Base-by-base conservation (phyloP, 2,329 filamentous ascomycete species). In the Chrysoporthe cubensis region DNA sequence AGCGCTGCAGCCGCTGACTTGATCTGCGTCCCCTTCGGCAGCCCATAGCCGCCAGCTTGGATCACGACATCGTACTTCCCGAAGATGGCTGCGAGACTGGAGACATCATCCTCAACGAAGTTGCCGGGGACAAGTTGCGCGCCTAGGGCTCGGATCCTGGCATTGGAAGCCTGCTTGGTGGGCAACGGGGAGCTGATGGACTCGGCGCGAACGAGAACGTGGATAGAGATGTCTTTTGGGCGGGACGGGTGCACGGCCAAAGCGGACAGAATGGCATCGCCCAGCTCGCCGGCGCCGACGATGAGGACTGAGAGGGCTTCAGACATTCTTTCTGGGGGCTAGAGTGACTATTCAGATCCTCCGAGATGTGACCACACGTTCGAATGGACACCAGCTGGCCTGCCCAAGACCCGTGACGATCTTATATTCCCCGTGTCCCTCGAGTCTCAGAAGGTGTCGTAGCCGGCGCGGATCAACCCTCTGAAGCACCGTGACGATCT, bases 221-320 rank as follows among this genome's bases (percentile, higher is more conserved):
- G 80, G 21, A 90, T 74, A n/a, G 75, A 75, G 8, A 75, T 76
- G 18, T 70, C 66, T n/a, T 72, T 42, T 5, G 66, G 46, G 32
- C 78, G 78, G 48, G 77, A 73, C 0, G 84, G 80, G 71, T 89
- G 85, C 0, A 71, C 61, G 16, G 79, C 74, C 8, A 91, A 81
- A 13, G 82, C 79, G 43, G 81, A 75, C 18, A 91, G 78, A 67
- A 91, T 80, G 18, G 85, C 81, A 4, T 80, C 78, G 61, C 89
- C 90, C 16, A 91, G 84, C 78, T 91, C 89, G 67, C 89, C 89
- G n/a, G 87, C 86, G 64, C 90, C 89, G 67, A 92, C 78, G 62
- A 91, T 80, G 62, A 91, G 86, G 66, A 90, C 73, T 14, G 77
- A 75, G 56, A 70, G 62, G 3, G 44, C n/a, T 4, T 46, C 21